Base-by-base conservation (phyloP, 2,329 filamentous ascomycete genomes). In the Fusarium chlamydosporum region DNA sequence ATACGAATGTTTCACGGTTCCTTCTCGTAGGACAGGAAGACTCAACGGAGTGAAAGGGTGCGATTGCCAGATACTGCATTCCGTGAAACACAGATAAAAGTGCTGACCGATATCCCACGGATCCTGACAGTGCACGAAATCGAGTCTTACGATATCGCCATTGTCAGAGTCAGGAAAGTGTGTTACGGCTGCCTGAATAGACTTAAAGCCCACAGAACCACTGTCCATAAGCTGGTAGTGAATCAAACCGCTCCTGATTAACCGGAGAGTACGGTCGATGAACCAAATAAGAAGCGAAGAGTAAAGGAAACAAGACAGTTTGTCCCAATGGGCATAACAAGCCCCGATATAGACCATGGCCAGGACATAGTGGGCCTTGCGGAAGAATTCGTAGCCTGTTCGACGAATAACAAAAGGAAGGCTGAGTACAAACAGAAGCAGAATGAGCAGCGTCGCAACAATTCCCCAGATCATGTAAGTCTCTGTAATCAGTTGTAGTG, bases 51-150 rank as follows among this genome's bases (percentile, higher is more conserved):
- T 45, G 1, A 54, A 53, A 1, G 50, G 37, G 2, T 53, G 50
- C 1, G 50, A 53, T 27, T 53, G 50, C 50, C 50, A 53, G 4
- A 45, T 53, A 15, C 38, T 53, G 12, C 38, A 53, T n/a, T 53
- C 29, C 1, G 50, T 53, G 9, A 53, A 53, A 27, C 50, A 53
- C 0, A 53, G 18, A 10, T 53, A 53, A 12, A 53, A 53, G 9
- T 53, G 50, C 16, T 53, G 38, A 2, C 50, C 50, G 6, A 53
- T 53, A 4, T 45, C 27, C 50, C 38, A 53, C 0, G 50, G 18
- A n/a, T 53, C 50, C 2, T 53, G 50, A 11, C 29, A 53, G 20
- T 53, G 50, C 4, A n/a, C 18, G 8, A 53, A 34, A 3, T 53
- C 38, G 4, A 53, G 1, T 3, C 50, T 34, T 1, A 43, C 15